Evolutionary conservation across 2,329 filamentous ascomycete genomes (phyloP).

Genomic region (Hypomyces perniciosus): DNA sequence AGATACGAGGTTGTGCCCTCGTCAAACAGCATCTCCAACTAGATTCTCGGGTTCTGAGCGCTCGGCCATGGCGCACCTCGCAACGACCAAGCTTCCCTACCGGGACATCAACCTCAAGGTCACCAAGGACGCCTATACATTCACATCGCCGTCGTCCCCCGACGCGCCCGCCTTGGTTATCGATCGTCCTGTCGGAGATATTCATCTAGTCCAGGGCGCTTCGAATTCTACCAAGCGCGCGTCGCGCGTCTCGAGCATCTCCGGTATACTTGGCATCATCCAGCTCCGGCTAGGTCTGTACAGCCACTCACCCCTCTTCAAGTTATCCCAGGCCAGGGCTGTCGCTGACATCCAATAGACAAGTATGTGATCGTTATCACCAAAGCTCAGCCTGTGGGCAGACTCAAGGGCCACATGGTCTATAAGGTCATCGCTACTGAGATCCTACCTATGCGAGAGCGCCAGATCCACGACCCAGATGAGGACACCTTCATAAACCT

Average conservation of each 20-base stretch:
- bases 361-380: conserved; percentile 97
- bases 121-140: conserved; percentile 87
- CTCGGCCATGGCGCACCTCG: conserved; percentile 32
- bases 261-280: conserved; percentile 90
- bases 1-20: background rate
- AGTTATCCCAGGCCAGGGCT: background rate
- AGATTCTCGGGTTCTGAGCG: background rate
- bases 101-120: conserved; percentile 96
- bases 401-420: conserved; percentile 91
- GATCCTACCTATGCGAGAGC: conserved; percentile 88
- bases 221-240: conserved; percentile 67
- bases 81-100: conserved; percentile 57
- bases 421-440: conserved; percentile 91
- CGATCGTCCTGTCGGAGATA: conserved; percentile 85
- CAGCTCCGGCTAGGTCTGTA: conserved; percentile 79
- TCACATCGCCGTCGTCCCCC: conserved; percentile 90
- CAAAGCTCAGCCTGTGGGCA: conserved; percentile 84
- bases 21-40: background rate
- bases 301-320: background rate
- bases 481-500: conserved; percentile 86
- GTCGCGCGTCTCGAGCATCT: conserved; percentile 77
- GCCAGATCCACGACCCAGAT: conserved; percentile 83
- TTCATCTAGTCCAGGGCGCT: conserved; percentile 76
- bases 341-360: conserved; percentile 42
- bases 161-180: conserved; percentile 82